Evolutionary conservation across 352 stramenopile genomes (phyloP).

Genomic region (Globisporangium carolinianum): DNA sequence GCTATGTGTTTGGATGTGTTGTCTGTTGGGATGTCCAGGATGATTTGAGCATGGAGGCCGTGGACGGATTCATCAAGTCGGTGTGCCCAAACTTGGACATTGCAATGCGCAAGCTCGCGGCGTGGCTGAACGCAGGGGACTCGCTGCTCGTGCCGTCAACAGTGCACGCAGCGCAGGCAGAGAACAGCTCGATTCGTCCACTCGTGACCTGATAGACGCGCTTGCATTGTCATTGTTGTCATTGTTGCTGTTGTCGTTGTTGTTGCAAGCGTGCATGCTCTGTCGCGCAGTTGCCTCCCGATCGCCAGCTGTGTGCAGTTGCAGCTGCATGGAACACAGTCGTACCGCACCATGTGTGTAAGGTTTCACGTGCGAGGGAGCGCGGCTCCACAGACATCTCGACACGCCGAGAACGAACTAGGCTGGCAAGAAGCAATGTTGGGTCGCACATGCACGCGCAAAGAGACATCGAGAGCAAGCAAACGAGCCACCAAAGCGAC

Average conservation of each 20-base stretch:
- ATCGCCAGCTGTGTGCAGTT: too few species aligned
- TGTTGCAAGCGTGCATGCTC: background rate
- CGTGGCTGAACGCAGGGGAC: conserved; percentile 42
- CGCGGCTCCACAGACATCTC: too few species aligned
- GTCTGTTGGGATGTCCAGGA: conserved; percentile 18
- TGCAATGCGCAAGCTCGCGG: conserved; percentile 69
- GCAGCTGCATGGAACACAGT: too few species aligned
- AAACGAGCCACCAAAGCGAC: too few species aligned
- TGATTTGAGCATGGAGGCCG: conserved; percentile 57
- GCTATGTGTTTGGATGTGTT: background rate
- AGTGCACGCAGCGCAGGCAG: conserved; percentile 14
- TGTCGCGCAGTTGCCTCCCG: too few species aligned
- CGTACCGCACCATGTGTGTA: too few species aligned
- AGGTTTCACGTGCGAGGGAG: too few species aligned
- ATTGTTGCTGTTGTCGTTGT: background rate
- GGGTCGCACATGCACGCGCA: too few species aligned
- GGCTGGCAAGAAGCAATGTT: too few species aligned
- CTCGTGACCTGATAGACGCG: conserved; percentile 1
- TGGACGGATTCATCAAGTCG: conserved; percentile 83
- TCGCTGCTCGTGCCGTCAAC: conserved; percentile 6
- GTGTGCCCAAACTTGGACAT: conserved; percentile 83
- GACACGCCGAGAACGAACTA: too few species aligned
- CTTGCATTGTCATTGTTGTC: background rate
- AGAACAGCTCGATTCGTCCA: conserved; percentile 4
- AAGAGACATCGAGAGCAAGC: too few species aligned